Percentiles rank a stretch among this genome's conserved stretches.
Conservation (phyloP, 345 rosid species). For the Pelargonium nanum region DNA sequence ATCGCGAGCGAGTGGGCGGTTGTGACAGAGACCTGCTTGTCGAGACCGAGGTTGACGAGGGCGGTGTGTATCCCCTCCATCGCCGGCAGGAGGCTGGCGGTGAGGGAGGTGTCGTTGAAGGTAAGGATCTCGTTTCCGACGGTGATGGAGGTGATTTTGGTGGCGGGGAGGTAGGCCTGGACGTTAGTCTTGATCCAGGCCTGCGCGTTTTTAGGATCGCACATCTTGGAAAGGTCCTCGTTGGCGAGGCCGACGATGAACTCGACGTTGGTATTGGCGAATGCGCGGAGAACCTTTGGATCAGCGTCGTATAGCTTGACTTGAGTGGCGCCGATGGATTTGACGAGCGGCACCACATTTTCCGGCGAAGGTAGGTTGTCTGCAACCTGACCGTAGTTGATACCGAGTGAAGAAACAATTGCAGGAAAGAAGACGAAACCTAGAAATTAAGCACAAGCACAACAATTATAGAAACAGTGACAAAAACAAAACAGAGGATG, state of each 20-base stretch:
- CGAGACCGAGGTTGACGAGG: constrained; percentile 45
- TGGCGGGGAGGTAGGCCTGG: constrained; percentile 54
- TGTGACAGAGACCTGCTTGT: constrained; percentile 58
- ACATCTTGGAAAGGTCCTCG: constrained; percentile 48
- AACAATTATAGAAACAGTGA: background rate
- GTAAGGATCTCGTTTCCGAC: constrained; percentile 88
- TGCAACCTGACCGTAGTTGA: constrained; percentile 90
- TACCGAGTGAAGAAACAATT: constrained; percentile 48
- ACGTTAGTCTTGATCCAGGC: constrained; percentile 69
- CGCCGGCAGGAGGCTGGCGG: constrained; percentile 55
- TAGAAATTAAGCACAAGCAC: background rate
- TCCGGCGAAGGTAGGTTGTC: constrained; percentile 71
- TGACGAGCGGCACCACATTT: constrained; percentile 59
- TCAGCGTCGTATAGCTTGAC: constrained; percentile 89
- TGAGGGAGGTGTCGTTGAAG: constrained; percentile 58
- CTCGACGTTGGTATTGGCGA: constrained; percentile 60
- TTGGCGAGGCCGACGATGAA: constrained; percentile 76
- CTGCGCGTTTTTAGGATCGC: constrained; percentile 49
- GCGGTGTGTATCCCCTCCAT: constrained; percentile 74
- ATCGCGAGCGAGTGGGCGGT: constrained; percentile 69
- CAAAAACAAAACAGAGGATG: background rate
- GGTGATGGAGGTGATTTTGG: constrained; percentile 69
- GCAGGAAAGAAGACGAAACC: constrained; percentile 13
- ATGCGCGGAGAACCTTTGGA: constrained; percentile 63
- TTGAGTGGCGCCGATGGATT: constrained; percentile 74